These are phyloP conservation scores for Amylocystis lapponica DNA, from an alignment of 768 basidiomycete genomes.

Conservation along the genomic window DNA sequence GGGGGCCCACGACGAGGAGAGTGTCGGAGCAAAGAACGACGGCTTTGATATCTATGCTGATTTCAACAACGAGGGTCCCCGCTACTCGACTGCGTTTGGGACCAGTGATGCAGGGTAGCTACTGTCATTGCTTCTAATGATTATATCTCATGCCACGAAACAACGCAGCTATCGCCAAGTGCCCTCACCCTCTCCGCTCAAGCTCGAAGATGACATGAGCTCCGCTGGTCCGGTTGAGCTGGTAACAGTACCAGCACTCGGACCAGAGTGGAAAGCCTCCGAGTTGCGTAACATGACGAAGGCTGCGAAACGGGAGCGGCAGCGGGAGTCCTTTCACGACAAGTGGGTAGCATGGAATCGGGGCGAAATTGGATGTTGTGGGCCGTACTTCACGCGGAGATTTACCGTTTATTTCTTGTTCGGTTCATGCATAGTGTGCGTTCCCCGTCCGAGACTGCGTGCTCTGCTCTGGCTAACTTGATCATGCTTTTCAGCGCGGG, in stretches of 20 bases:
- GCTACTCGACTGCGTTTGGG: conserved; percentile 63
- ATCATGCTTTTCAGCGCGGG: conserved; percentile 46
- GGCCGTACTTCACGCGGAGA: conserved; percentile 70
- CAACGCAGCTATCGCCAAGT: conserved; percentile 20
- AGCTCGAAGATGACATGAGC: conserved; percentile 34
- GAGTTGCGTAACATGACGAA: conserved; percentile 79
- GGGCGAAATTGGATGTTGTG: conserved; percentile 75
- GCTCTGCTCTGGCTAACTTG: no score
- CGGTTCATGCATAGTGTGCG: conserved; percentile 50
- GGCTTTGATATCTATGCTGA: conserved; percentile 84
- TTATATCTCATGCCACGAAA: conserved; percentile 1
- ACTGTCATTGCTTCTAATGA: neutral
- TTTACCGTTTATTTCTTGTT: conserved; percentile 67
- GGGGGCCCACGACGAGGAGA: conserved; percentile 71
- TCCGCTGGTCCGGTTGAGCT: conserved; percentile 62
- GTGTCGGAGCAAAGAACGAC: conserved; percentile 26
- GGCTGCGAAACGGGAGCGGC: conserved; percentile 58
- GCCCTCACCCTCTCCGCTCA: conserved; percentile 18
- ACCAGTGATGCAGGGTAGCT: conserved; percentile 37
- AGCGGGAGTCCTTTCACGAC: conserved; percentile 38
- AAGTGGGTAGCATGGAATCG: conserved; percentile 76
- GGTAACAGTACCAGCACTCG: conserved; percentile 88
- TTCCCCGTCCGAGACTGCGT: no score
- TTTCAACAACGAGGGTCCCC: conserved; percentile 82
- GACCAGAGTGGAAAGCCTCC: conserved; percentile 80